Evolutionary conservation across 139 green algal genomes (phyloP).

Genomic region (Coelastrella sp.): DNA sequence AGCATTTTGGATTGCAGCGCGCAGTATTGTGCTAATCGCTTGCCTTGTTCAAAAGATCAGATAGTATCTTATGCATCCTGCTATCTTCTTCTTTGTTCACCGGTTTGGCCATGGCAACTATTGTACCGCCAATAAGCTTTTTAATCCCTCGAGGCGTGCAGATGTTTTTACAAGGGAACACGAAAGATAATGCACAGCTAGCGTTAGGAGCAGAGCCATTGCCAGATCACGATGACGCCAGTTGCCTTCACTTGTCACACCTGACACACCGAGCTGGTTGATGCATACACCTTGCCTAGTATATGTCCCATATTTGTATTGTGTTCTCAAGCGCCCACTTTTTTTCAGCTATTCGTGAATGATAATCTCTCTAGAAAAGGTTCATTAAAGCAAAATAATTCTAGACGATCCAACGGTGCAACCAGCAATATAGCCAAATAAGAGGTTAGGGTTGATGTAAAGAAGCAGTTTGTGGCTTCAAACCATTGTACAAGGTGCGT

Average conservation of each 20-base stretch:
- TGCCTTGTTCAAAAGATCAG: slow-evolving; percentile 12
- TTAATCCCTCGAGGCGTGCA: neutral
- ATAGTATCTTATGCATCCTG: neutral
- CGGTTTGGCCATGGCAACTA: neutral
- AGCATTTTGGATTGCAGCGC: neutral
- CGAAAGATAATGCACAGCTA: neutral
- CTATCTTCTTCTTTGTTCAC: slow-evolving; percentile 4
- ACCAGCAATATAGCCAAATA: too few relatives aligned
- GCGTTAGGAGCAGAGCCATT: neutral
- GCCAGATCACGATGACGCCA: slow-evolving; percentile 1
- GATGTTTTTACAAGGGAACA: neutral
- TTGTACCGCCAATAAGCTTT: neutral
- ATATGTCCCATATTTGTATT: neutral
- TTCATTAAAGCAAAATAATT: neutral
- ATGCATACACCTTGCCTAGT: neutral
- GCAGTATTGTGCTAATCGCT: neutral
- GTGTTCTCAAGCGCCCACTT: too few relatives aligned
- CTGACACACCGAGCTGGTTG: neutral
- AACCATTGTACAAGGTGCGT: neutral
- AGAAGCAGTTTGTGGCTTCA: neutral
- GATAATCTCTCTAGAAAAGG: neutral
- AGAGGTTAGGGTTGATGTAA: neutral
- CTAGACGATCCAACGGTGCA: too few relatives aligned
- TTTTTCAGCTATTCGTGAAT: neutral
- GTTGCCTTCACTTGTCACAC: slow-evolving; percentile 14